Percentiles rank a stretch among this genome's conserved stretches.
These are phyloP conservation scores for Physaria fendleri DNA, from an alignment of 345 rosid species.

Conservation along the genomic window DNA sequence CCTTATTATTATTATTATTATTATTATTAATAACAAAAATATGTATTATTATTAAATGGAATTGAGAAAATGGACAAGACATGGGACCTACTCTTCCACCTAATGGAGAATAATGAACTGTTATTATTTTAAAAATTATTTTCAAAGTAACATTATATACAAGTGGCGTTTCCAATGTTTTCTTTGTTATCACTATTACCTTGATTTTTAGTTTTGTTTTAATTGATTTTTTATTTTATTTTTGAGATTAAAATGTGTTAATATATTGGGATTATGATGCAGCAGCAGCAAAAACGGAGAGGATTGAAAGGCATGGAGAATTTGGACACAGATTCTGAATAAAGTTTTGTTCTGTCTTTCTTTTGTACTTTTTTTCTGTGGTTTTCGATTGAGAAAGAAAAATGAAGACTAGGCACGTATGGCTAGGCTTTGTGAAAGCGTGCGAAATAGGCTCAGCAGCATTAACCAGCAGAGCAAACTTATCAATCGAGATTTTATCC, in stretches of 20 bases:
- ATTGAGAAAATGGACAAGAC: slow-evolving; percentile 25
- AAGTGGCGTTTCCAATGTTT: background rate
- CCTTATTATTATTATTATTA: slow-evolving; percentile 7
- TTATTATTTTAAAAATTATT: background rate
- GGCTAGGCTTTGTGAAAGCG: slow-evolving; percentile 18
- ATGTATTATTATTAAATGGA: slow-evolving; percentile 1
- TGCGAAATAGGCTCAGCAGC: background rate
- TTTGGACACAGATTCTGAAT: slow-evolving; percentile 59
- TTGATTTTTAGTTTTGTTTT: background rate
- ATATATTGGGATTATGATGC: background rate
- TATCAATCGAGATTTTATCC: background rate
- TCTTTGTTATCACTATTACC: background rate
- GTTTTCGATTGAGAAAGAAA: background rate
- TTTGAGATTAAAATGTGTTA: background rate
- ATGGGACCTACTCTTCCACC: slow-evolving; percentile 34
- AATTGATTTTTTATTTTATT: background rate
- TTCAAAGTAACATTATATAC: background rate
- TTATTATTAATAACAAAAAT: background rate
- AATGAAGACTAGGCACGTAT: slow-evolving; percentile 17
- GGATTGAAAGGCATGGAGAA: slow-evolving; percentile 67
- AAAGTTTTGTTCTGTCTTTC: background rate
- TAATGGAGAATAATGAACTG: slow-evolving; percentile 27
- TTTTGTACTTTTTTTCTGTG: background rate
- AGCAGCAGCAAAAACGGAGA: slow-evolving; percentile 51
- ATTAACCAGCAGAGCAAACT: slow-evolving; percentile 1